Conservation (phyloP, 2,329 filamentous ascomycete species). For the Amauroascus verrucosus region DNA sequence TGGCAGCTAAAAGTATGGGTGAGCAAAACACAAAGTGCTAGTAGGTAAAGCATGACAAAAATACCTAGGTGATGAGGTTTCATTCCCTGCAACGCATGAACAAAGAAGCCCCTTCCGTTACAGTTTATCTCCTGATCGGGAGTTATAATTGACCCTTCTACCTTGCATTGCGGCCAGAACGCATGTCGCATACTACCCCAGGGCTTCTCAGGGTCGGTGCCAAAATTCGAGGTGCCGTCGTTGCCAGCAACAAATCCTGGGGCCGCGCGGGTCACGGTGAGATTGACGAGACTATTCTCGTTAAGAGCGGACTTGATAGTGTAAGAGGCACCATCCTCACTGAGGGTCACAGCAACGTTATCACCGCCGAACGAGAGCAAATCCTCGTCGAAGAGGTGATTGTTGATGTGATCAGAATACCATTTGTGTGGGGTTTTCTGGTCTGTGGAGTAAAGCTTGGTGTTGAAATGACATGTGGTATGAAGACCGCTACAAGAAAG, state of each 20-base stretch:
- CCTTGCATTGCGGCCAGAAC: slow-evolving; percentile 83
- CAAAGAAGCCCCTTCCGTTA: slow-evolving; percentile 62
- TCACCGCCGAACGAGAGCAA: slow-evolving; percentile 77
- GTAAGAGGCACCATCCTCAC: slow-evolving; percentile 71
- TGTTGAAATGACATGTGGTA: slow-evolving; percentile 87
- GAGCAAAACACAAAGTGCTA: not conserved
- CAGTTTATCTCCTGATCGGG: slow-evolving; percentile 72
- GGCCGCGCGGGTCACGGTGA: slow-evolving; percentile 64
- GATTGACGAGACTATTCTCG: slow-evolving; percentile 67
- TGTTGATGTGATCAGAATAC: slow-evolving; percentile 67
- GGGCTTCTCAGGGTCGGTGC: slow-evolving; percentile 72
- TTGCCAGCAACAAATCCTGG: slow-evolving; percentile 79
- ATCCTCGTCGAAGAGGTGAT: slow-evolving; percentile 75
- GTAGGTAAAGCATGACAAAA: slow-evolving; percentile 15
- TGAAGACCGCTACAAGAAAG: slow-evolving; percentile 59
- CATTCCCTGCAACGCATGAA: slow-evolving; percentile 90
- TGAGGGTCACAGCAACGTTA: slow-evolving; percentile 73
- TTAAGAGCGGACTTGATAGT: slow-evolving; percentile 85
- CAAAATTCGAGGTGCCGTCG: slow-evolving; percentile 73
- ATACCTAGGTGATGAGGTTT: slow-evolving; percentile 90
- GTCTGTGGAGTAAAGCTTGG: slow-evolving; percentile 76
- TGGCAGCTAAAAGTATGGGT: slow-evolving; percentile 46
- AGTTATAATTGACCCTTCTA: slow-evolving; percentile 76
- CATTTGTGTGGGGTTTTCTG: slow-evolving; percentile 65
- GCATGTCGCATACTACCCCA: slow-evolving; percentile 89